Percentiles rank a stretch among this genome's conserved stretches.
phyloP scores from a whole-genome alignment of 176 grass and related monocot species.

The Lolium perenne region DNA sequence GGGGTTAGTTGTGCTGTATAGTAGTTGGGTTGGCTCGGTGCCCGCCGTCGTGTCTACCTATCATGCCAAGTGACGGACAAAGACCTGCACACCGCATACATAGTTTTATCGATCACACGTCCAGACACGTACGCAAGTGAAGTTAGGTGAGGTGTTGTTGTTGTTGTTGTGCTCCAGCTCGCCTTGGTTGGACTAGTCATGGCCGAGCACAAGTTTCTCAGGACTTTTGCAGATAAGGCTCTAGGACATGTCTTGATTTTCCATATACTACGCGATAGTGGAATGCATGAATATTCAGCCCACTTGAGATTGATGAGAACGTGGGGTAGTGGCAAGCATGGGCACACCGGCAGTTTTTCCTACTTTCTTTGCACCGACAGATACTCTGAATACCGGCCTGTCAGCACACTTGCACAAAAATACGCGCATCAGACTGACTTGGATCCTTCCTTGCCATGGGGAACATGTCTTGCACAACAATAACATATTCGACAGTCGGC shows the following conservation, averaged over 20 bases:
- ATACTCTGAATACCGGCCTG: not conserved
- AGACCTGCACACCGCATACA: not conserved
- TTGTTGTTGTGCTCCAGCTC: not conserved
- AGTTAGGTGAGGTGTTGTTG: not conserved
- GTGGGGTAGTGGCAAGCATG: not conserved
- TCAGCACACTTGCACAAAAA: not conserved
- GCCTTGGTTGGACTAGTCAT: not conserved
- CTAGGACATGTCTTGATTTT: not conserved
- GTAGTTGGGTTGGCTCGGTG: not conserved
- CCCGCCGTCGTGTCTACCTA: not conserved
- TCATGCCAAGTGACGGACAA: not conserved
- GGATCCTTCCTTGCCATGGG: not conserved
- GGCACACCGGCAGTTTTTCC: too few relatives aligned
- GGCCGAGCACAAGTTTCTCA: slow-evolving; percentile 2
- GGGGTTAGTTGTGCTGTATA: not conserved
- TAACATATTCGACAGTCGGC: slow-evolving; percentile 5
- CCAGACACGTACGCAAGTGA: not conserved
- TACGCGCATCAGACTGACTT: not conserved
- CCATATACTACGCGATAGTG: too few relatives aligned
- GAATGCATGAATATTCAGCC: too few relatives aligned
- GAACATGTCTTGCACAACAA: not conserved
- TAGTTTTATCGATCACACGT: not conserved
- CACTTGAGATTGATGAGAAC: not conserved
- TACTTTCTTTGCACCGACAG: slow-evolving; percentile 6
- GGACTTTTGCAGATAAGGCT: slow-evolving; percentile 3